Conservation (phyloP, 768 basidiomycete genomes). For the Boletus vinaceobasis region DNA sequence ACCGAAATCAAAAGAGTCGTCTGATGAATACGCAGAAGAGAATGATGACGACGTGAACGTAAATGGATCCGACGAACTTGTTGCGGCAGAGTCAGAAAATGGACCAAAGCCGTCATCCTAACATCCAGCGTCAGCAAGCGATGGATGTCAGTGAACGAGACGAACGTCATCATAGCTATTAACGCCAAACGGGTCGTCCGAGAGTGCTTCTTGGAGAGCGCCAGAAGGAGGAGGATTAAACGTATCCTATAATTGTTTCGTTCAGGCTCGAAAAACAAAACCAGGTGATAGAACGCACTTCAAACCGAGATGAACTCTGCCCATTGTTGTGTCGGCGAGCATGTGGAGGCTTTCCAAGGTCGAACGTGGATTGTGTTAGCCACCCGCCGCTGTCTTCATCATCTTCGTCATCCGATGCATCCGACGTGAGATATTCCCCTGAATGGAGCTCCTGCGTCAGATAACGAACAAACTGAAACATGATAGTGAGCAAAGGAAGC, state of each 20-base stretch:
- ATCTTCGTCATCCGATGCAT: slow-evolving; percentile 49
- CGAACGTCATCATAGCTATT: slow-evolving; percentile 49
- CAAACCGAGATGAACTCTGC: slow-evolving; percentile 50
- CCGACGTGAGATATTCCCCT: slow-evolving; percentile 52
- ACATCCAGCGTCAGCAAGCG: not conserved
- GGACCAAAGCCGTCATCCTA: slow-evolving; percentile 74
- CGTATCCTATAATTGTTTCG: slow-evolving; percentile 40
- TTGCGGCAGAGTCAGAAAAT: slow-evolving; percentile 64
- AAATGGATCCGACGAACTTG: slow-evolving; percentile 52
- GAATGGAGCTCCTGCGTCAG: slow-evolving; percentile 70
- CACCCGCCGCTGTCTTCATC: slow-evolving; percentile 78
- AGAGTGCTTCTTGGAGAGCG: slow-evolving; percentile 34
- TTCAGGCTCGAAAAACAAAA: not conserved
- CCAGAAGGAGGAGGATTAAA: slow-evolving; percentile 41
- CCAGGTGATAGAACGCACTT: slow-evolving; percentile 41
- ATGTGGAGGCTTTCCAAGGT: slow-evolving; percentile 47
- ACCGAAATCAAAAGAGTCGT: slow-evolving; percentile 73
- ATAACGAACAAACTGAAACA: slow-evolving; percentile 71
- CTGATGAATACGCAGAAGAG: slow-evolving; percentile 57
- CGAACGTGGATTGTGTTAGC: slow-evolving; percentile 76
- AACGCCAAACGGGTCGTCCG: slow-evolving; percentile 49
- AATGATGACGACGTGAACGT: slow-evolving; percentile 42
- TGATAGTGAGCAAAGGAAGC: not conserved
- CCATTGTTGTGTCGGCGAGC: slow-evolving; percentile 46
- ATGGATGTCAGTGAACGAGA: not conserved